Base-by-base conservation (phyloP, 148 eudicot genomes). In the Persicaria maculosa region DNA sequence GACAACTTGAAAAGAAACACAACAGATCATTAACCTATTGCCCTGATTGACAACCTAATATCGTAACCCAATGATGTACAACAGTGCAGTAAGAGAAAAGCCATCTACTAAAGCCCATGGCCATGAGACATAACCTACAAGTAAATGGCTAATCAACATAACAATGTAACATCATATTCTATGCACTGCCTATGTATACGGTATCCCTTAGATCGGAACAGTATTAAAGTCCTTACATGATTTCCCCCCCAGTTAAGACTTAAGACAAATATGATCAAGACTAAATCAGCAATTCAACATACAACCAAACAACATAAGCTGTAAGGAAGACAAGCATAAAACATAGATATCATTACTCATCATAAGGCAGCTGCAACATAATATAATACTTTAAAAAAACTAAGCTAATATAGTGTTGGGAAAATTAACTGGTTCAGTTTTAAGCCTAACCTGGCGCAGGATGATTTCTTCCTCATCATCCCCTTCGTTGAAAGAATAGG, bases 401-500 rank as follows among this genome's bases (percentile, higher is more conserved):
- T 0, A 22, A 22, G 25, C 25, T 22, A 22, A 48, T 3, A 5
- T 5, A 71, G 52, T 50, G 57, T 15, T 61, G 70, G 19, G n/a
- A 72, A 53, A 74, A 7, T 47, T 17, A 43, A 52, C 31, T 54
- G 14, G 47, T 47, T 2, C 40, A 31, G 40, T 31, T 31, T 31
- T 40, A 69, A 45, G 7, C 45, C 59, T 82, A 71, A 68, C 84
- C 76, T 84, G 86, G 5, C 84, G 86, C 54, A 55, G 77, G 19
- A 84, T 89, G 45, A 80, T 84, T 36, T 79, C 84, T 72, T 83
- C 87, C 54, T 86, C 88, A 17, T 88, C 93, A 20, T 88, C 98
- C 36, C 77, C 92, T 43, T 95, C 97, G 47, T 91, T 89, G 58
- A 95, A 90, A 1, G 97, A 88, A 82, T 95, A 95, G 11, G 93